A percentile compares a stretch with the other conserved stretches of the same genome.
phyloP scores from a whole-genome alignment of 1,284 basidiomycete genomes.

The Microbotryomycetes sp. region DNA sequence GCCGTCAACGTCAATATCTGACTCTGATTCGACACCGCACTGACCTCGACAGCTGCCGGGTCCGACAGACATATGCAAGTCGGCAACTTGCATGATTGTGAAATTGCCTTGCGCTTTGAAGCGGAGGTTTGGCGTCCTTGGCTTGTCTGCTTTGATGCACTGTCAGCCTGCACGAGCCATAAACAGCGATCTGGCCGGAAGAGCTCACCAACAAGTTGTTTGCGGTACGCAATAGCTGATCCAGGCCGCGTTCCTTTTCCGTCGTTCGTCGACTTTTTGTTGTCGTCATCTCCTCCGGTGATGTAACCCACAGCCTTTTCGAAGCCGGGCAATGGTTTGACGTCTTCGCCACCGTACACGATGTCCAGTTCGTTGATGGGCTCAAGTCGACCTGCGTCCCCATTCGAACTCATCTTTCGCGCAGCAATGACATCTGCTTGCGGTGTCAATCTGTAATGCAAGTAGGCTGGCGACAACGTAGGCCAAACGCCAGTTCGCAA shows the following conservation, averaged over 20 bases:
- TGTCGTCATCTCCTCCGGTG: slow-evolving; percentile 35
- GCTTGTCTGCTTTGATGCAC: slow-evolving; percentile 56
- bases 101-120: slow-evolving; percentile 76
- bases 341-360: slow-evolving; percentile 60
- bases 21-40: neutral
- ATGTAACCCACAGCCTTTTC: slow-evolving; percentile 56
- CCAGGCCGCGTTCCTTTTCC: slow-evolving; percentile 16
- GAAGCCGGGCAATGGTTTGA: slow-evolving; percentile 75
- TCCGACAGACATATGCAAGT: slow-evolving; percentile 60
- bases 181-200: neutral
- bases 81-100: slow-evolving; percentile 83
- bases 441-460: slow-evolving; percentile 29
- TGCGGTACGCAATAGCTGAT: slow-evolving; percentile 18
- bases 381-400: slow-evolving; percentile 19
- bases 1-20: neutral
- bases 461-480: slow-evolving; percentile 20
- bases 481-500: slow-evolving; percentile 34
- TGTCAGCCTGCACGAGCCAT: slow-evolving; percentile 44
- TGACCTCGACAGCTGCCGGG: slow-evolving; percentile 32
- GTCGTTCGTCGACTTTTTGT: slow-evolving; percentile 37
- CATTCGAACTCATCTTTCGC: slow-evolving; percentile 7
- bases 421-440: slow-evolving; percentile 22
- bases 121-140: slow-evolving; percentile 59
- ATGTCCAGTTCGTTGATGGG: slow-evolving; percentile 82
- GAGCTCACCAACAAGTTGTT: slow-evolving; percentile 4